A percentile compares a stretch with the other conserved stretches of the same genome.
Conservation (phyloP, 352 stramenopile species). For the Albugo candida region DNA sequence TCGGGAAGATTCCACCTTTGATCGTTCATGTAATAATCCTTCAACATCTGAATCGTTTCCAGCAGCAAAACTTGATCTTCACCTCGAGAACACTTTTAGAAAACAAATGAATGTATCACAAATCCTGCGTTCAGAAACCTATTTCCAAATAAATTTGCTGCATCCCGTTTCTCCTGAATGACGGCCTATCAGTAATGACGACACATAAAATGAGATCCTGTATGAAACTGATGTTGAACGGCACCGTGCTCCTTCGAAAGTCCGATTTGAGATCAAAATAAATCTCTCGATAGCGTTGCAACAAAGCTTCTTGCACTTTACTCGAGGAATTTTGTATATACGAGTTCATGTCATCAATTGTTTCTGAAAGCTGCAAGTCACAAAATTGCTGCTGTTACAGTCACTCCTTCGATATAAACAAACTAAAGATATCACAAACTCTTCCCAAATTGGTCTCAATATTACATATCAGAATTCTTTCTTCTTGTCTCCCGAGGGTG, state of each 20-base stretch:
- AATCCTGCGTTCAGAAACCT: slow-evolving; percentile 13
- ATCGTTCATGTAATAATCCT: slow-evolving; percentile 58
- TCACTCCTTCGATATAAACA: background rate
- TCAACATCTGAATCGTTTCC: slow-evolving; percentile 58
- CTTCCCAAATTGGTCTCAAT: slow-evolving; percentile 47
- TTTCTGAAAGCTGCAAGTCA: slow-evolving; percentile 40
- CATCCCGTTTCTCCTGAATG: slow-evolving; percentile 65
- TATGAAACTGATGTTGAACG: background rate
- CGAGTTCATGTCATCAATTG: slow-evolving; percentile 73
- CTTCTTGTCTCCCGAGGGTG: slow-evolving; percentile 23
- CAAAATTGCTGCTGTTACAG: background rate
- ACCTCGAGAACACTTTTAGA: background rate
- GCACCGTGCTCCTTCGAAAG: slow-evolving; percentile 79
- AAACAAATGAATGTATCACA: background rate
- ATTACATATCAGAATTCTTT: slow-evolving; percentile 41
- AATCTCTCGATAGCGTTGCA: slow-evolving; percentile 91
- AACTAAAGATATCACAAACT: background rate
- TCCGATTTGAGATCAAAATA: slow-evolving; percentile 92
- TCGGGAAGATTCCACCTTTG: slow-evolving; percentile 57
- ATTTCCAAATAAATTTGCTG: slow-evolving; percentile 63
- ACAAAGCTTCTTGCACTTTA: slow-evolving; percentile 71
- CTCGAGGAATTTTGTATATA: slow-evolving; percentile 41
- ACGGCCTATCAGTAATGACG: slow-evolving; percentile 17
- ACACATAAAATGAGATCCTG: background rate
- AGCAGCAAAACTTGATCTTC: slow-evolving; percentile 20